A percentile compares a stretch with the other conserved stretches of the same genome.
phyloP scores from a whole-genome alignment of 2,329 filamentous ascomycete genomes.

The Leptosphaerulina australis region DNA sequence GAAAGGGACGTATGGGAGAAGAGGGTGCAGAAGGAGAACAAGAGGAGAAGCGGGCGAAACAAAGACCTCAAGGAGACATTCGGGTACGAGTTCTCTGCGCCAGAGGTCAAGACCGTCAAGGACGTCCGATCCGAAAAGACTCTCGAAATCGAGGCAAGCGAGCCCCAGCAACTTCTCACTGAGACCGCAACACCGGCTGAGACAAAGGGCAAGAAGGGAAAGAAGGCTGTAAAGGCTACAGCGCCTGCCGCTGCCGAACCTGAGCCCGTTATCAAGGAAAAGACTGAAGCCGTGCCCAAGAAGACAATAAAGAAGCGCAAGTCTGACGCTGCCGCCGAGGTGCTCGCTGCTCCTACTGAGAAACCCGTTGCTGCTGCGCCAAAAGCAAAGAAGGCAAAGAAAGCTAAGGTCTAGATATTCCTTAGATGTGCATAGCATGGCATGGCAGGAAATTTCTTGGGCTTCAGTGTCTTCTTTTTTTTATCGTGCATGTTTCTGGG shows the following conservation, averaged over 20 bases:
- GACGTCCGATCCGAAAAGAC: constrained; percentile 29
- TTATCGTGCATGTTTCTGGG: constrained; percentile 1
- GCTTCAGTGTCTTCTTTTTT: not conserved
- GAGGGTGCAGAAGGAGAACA: constrained; percentile 74
- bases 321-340: constrained; percentile 23
- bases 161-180: constrained; percentile 35
- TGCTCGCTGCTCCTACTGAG: constrained; percentile 22
- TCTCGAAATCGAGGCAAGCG: constrained; percentile 31
- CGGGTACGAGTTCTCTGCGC: constrained; percentile 82
- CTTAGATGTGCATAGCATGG: not conserved
- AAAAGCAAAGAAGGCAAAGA: constrained; percentile 35
- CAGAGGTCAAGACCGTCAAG: constrained; percentile 69
- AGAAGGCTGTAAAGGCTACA: constrained; percentile 29
- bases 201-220: constrained; percentile 36
- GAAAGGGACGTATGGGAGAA: constrained; percentile 79
- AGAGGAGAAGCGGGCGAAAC: constrained; percentile 70
- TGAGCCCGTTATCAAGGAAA: constrained; percentile 22
- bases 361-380: constrained; percentile 23
- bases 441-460: no score
- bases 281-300: constrained; percentile 13
- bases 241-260: constrained; percentile 34
- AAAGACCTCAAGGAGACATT: constrained; percentile 78
- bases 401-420: constrained; percentile 16
- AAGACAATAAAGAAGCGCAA: constrained; percentile 34
- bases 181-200: constrained; percentile 21